Percentiles rank a stretch among this genome's conserved stretches.
Evolutionary conservation across 1,284 basidiomycete genomes (phyloP).

Genomic region (Tylopilus sp.): DNA sequence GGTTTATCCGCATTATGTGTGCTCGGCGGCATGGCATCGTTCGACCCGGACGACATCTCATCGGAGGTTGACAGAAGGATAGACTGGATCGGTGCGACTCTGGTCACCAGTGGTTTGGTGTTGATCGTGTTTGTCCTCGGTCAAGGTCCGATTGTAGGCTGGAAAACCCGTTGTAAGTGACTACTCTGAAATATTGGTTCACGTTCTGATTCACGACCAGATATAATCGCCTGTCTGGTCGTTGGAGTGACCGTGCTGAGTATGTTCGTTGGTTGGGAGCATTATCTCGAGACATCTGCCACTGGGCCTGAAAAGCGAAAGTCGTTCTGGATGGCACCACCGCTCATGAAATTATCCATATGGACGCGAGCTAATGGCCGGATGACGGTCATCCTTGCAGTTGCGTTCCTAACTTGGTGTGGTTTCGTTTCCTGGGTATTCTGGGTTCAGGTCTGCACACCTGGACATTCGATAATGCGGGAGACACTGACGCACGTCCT

Average conservation of each 20-base stretch:
- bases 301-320: conserved; percentile 14
- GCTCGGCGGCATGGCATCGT: conserved; percentile 47
- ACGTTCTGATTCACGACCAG: conserved; percentile 22
- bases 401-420: conserved; percentile 62
- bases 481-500: conserved; percentile 7
- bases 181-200: background rate
- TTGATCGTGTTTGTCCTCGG: conserved; percentile 77
- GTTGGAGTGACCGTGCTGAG: conserved; percentile 51
- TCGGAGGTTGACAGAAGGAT: conserved; percentile 54
- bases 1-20: conserved; percentile 50
- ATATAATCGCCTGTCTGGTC: conserved; percentile 52
- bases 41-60: conserved; percentile 50
- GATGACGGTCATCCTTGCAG: conserved; percentile 53
- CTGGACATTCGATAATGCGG: background rate
- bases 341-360: conserved; percentile 58
- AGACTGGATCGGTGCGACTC: conserved; percentile 77
- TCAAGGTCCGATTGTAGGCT: conserved; percentile 68
- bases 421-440: conserved; percentile 49
- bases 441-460: conserved; percentile 44
- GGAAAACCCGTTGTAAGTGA: conserved; percentile 66
- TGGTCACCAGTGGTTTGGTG: conserved; percentile 72
- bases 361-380: conserved; percentile 57
- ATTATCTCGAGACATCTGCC: conserved; percentile 42
- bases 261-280: conserved; percentile 60
- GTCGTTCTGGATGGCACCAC: conserved; percentile 46